Evolutionary conservation across 1,284 basidiomycete genomes (phyloP).

Genomic region (Ceratobasidium sp.): DNA sequence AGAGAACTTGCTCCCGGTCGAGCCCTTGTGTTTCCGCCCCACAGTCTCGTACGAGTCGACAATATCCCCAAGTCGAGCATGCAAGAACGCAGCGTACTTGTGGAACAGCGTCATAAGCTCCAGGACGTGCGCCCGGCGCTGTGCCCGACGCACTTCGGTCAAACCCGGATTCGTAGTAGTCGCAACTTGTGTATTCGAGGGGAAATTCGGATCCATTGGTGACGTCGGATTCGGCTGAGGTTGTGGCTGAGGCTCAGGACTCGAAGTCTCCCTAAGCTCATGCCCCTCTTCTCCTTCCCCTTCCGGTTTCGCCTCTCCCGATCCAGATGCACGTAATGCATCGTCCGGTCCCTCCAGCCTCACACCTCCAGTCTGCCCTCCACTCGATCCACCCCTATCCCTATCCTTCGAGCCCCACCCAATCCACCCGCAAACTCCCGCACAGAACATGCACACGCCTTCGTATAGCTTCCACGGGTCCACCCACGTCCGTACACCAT

Average conservation of each 20-base stretch:
- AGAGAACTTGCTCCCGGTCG: slow-evolving; percentile 45
- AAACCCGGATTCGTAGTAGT: not conserved
- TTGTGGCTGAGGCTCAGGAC: slow-evolving; percentile 49
- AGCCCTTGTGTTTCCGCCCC: slow-evolving; percentile 55
- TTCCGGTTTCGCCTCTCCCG: slow-evolving; percentile 50
- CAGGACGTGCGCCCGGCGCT: slow-evolving; percentile 66
- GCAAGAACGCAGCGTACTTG: slow-evolving; percentile 73
- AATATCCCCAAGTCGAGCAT: slow-evolving; percentile 61
- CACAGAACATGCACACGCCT: slow-evolving; percentile 82
- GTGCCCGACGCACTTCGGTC: slow-evolving; percentile 13
- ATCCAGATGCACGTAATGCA: slow-evolving; percentile 58
- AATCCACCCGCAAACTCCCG: slow-evolving; percentile 78
- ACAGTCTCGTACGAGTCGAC: slow-evolving; percentile 59
- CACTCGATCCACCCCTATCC: slow-evolving; percentile 59
- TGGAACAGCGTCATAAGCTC: slow-evolving; percentile 80
- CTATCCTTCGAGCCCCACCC: slow-evolving; percentile 55
- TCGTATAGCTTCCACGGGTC: slow-evolving; percentile 75
- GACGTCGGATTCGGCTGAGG: slow-evolving; percentile 59
- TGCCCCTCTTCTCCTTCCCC: slow-evolving; percentile 51
- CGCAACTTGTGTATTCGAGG: not conserved
- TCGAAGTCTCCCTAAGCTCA: slow-evolving; percentile 4
- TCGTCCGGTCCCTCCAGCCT: slow-evolving; percentile 75
- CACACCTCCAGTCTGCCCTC: slow-evolving; percentile 61
- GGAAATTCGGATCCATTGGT: not conserved
- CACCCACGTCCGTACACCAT: slow-evolving; percentile 20